phyloP scores from a whole-genome alignment of 805 yeast species.

The Hanseniaspora guilliermondii region DNA sequence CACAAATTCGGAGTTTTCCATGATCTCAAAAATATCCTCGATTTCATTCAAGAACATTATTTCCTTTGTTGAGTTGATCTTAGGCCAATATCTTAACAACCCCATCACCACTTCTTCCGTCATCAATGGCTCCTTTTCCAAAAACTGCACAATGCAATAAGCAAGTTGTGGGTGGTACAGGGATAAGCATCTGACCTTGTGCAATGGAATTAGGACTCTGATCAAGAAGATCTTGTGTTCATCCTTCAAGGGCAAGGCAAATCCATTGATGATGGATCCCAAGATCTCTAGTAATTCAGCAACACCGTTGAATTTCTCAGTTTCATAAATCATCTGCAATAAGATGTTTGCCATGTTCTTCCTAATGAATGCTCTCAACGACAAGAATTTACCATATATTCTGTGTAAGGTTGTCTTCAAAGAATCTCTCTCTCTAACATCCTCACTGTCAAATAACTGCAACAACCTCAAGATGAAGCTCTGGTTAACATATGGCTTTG shows the following conservation, averaged over 20 bases:
- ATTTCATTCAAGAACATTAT: slow-evolving; percentile 90
- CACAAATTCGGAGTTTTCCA: slow-evolving; percentile 84
- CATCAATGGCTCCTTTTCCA: slow-evolving; percentile 82
- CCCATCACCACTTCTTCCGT: slow-evolving; percentile 98
- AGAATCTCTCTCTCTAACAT: slow-evolving; percentile 90
- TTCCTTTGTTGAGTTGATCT: slow-evolving; percentile 86
- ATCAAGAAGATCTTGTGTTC: slow-evolving; percentile 87
- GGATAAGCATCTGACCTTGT: slow-evolving; percentile 77
- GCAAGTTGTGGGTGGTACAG: slow-evolving; percentile 94
- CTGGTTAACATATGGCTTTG: slow-evolving; percentile 89
- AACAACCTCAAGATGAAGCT: slow-evolving; percentile 67
- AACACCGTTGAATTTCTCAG: slow-evolving; percentile 89
- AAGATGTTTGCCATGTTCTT: slow-evolving; percentile 86
- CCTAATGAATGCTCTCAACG: slow-evolving; percentile 79
- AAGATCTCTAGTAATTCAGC: slow-evolving; percentile 89
- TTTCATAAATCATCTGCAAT: slow-evolving; percentile 84
- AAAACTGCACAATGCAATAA: slow-evolving; percentile 89
- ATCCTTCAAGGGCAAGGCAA: slow-evolving; percentile 91
- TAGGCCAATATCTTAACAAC: slow-evolving; percentile 89
- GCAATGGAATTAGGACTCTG: slow-evolving; percentile 79
- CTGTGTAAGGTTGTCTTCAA: slow-evolving; percentile 90
- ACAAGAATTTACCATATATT: slow-evolving; percentile 87
- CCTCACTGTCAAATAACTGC: slow-evolving; percentile 90
- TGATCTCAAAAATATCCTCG: slow-evolving; percentile 91
- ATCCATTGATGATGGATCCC: slow-evolving; percentile 94